A percentile compares a stretch with the other conserved stretches of the same genome.
Evolutionary conservation across 345 rosid species (phyloP).

Genomic region (Lepidium africanum): DNA sequence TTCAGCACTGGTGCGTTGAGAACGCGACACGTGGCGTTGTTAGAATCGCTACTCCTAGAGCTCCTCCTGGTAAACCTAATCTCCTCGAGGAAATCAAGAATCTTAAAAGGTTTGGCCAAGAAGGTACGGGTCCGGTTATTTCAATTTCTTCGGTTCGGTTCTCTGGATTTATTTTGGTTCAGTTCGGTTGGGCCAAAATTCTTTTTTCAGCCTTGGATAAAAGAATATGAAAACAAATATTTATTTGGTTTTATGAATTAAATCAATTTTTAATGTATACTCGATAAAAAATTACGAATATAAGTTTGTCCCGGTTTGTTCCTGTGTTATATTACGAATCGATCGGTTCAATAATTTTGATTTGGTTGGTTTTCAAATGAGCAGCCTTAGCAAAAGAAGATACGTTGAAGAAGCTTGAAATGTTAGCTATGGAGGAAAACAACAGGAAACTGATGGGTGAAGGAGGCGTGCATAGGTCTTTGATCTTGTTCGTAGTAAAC

Average conservation of each 20-base stretch:
- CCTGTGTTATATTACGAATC: neutral
- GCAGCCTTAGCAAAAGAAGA: constrained; percentile 14
- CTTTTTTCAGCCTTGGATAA: neutral
- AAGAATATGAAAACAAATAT: neutral
- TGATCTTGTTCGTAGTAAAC: constrained; percentile 30
- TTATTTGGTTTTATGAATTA: neutral
- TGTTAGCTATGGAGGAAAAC: constrained; percentile 40
- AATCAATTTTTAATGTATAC: neutral
- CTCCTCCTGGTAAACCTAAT: constrained; percentile 32
- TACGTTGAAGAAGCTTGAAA: constrained; percentile 37
- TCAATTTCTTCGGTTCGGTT: neutral
- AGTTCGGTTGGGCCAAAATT: neutral
- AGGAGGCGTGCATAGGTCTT: constrained; percentile 35
- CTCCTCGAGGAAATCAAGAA: constrained; percentile 34
- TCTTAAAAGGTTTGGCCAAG: constrained; percentile 6
- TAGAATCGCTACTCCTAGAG: constrained; percentile 50
- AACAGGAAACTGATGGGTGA: constrained; percentile 49
- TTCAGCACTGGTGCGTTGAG: constrained; percentile 60
- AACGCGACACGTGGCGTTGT: constrained; percentile 45
- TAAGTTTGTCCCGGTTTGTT: neutral
- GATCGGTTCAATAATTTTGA: neutral
- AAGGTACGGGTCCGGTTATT: constrained; percentile 5
- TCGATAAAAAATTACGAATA: too few species aligned
- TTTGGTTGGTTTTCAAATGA: neutral
- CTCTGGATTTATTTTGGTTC: neutral